Conservation (phyloP, 768 basidiomycete genomes). For the Termitomyces sp. region DNA sequence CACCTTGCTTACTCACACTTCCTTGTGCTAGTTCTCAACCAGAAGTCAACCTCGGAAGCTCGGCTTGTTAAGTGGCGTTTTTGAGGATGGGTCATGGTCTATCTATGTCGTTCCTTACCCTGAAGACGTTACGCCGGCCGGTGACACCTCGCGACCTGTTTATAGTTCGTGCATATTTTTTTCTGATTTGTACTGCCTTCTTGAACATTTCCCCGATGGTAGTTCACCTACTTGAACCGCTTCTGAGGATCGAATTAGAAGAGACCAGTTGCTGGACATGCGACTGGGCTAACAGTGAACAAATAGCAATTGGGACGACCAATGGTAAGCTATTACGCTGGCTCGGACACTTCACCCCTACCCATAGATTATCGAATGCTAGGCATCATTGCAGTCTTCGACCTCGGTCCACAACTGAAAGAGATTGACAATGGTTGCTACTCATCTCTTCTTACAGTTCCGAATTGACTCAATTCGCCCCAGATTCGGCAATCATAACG, state of each 20-base stretch:
- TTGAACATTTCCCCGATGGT: neutral
- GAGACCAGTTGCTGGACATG: conserved; percentile 74
- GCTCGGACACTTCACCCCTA: conserved; percentile 39
- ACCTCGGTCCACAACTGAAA: conserved; percentile 40
- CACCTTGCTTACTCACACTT: neutral
- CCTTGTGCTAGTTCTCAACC: conserved; percentile 4
- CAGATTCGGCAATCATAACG: conserved; percentile 23
- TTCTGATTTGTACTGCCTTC: neutral
- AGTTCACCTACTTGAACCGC: conserved; percentile 61
- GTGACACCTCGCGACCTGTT: conserved; percentile 27
- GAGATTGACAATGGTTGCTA: conserved; percentile 25
- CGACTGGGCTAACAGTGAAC: conserved; percentile 87
- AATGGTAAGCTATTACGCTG: conserved; percentile 48
- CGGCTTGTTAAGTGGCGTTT: conserved; percentile 79
- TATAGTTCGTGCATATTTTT: conserved; percentile 36
- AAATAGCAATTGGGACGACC: conserved; percentile 77
- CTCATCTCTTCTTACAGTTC: neutral
- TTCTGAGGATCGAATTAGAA: conserved; percentile 67
- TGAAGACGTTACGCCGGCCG: conserved; percentile 30
- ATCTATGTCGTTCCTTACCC: conserved; percentile 82
- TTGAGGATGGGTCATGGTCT: conserved; percentile 81
- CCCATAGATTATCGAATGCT: conserved; percentile 52
- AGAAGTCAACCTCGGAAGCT: conserved; percentile 45
- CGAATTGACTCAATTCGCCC: neutral
- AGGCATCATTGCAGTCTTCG: conserved; percentile 56